Evolutionary conservation across 495 filamentous ascomycete species (phyloP).

Genomic region (Talaromyces wortmannii): DNA sequence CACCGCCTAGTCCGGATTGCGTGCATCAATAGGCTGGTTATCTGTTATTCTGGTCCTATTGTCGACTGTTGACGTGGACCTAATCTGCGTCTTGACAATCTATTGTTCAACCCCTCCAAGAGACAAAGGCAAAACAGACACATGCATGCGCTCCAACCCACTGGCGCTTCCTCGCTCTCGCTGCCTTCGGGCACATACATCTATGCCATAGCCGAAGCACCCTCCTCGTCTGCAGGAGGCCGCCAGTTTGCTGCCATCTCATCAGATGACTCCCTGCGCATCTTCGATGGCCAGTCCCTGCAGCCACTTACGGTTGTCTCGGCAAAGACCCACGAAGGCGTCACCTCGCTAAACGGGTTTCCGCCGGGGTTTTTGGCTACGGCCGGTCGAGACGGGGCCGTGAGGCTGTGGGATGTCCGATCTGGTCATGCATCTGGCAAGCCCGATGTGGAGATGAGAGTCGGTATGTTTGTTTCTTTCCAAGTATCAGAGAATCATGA

Average conservation of each 20-base stretch:
- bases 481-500: background rate
- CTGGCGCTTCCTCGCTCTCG: slow-evolving; percentile 34
- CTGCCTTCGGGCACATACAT: slow-evolving; percentile 44
- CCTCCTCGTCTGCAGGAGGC: slow-evolving; percentile 13
- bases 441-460: slow-evolving; percentile 28
- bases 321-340: slow-evolving; percentile 28
- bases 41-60: background rate
- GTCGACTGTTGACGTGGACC: background rate
- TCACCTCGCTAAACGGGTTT: slow-evolving; percentile 37
- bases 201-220: slow-evolving; percentile 31
- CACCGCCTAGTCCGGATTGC: background rate
- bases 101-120: background rate
- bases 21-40: background rate
- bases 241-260: slow-evolving; percentile 41
- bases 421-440: slow-evolving; percentile 13
- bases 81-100: background rate
- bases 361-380: slow-evolving; percentile 27
- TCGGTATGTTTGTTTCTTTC: slow-evolving; percentile 22
- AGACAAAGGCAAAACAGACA: background rate
- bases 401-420: slow-evolving; percentile 41
- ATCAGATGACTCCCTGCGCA: slow-evolving; percentile 49
- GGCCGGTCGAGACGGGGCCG: slow-evolving; percentile 41
- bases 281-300: slow-evolving; percentile 36
- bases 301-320: slow-evolving; percentile 24
- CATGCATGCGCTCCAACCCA: slow-evolving; percentile 34